phyloP scores from a whole-genome alignment of 305 asterid genomes.

The Solanum hybrid region DNA sequence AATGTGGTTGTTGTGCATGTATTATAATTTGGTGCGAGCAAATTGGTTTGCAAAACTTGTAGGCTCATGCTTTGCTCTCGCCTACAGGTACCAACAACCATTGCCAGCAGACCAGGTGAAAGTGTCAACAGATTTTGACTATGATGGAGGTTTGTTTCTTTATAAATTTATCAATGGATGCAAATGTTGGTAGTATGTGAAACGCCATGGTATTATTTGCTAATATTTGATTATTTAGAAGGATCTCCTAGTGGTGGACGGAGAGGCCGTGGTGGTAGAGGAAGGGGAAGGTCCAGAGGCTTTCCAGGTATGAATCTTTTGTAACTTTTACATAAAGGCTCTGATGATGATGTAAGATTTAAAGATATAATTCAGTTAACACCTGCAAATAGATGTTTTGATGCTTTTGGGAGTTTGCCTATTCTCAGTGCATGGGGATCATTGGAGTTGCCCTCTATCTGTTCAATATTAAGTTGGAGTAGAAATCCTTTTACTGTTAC shows the following conservation, averaged over 20 bases:
- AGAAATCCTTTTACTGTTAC: not conserved
- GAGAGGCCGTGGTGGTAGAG: conserved; percentile 75
- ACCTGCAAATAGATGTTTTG: not conserved
- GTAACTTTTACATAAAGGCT: not conserved
- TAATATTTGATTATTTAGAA: conserved; percentile 23
- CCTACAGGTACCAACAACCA: conserved; percentile 73
- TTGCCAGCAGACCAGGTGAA: conserved; percentile 84
- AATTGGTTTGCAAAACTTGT: not conserved
- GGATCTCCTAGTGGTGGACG: conserved; percentile 64
- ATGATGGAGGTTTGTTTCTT: conserved; percentile 55
- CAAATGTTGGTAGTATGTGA: not conserved
- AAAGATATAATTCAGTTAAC: not conserved
- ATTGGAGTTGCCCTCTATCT: not conserved
- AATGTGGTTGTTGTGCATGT: not conserved
- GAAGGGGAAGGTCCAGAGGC: conserved; percentile 73
- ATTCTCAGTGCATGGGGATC: not conserved
- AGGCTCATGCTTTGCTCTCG: not conserved
- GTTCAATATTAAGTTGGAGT: not conserved
- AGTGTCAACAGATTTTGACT: conserved; percentile 47
- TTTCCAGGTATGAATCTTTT: conserved; percentile 28
- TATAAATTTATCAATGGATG: not conserved
- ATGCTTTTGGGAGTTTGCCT: not conserved
- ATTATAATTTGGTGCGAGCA: not conserved
- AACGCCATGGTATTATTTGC: not conserved
- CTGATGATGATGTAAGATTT: not conserved